phyloP scores from a whole-genome alignment of 805 yeast genomes.

The Ogataea populi-albae region DNA sequence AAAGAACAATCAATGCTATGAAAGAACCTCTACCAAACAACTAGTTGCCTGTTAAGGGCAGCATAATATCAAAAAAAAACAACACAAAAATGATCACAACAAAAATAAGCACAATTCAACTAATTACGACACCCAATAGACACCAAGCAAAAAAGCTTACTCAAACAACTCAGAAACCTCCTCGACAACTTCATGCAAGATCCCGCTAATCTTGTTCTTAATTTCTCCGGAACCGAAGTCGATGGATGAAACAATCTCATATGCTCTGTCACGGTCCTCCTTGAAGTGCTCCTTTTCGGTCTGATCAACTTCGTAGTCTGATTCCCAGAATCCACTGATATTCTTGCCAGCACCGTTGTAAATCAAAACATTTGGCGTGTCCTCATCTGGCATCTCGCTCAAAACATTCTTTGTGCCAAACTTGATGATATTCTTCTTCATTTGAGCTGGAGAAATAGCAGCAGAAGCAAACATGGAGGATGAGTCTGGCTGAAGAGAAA shows the following conservation, averaged over 20 bases:
- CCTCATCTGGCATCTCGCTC: slow-evolving; percentile 60
- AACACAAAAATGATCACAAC: background rate
- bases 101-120: slow-evolving; percentile 7
- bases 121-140: slow-evolving; percentile 1
- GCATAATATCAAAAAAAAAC: too few species aligned
- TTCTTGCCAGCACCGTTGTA: slow-evolving; percentile 82
- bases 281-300: slow-evolving; percentile 4
- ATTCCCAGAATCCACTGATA: slow-evolving; percentile 60
- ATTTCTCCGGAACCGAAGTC: slow-evolving; percentile 18
- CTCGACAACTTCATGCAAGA: slow-evolving; percentile 21
- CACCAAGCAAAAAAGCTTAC: slow-evolving; percentile 3
- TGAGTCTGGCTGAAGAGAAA: slow-evolving; percentile 78
- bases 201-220: slow-evolving; percentile 21
- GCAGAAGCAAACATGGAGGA: slow-evolving; percentile 62
- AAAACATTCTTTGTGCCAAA: slow-evolving; percentile 62
- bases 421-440: slow-evolving; percentile 71
- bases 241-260: slow-evolving; percentile 22
- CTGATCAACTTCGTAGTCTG: slow-evolving; percentile 14
- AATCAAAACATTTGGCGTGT: slow-evolving; percentile 71
- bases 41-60: too few species aligned
- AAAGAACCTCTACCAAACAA: too few species aligned
- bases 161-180: slow-evolving; percentile 15
- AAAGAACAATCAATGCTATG: background rate
- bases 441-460: slow-evolving; percentile 63
- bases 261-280: slow-evolving; percentile 22